Base-by-base conservation (phyloP, 768 basidiomycete species). In the Rhizopogon vinicolor region DNA sequence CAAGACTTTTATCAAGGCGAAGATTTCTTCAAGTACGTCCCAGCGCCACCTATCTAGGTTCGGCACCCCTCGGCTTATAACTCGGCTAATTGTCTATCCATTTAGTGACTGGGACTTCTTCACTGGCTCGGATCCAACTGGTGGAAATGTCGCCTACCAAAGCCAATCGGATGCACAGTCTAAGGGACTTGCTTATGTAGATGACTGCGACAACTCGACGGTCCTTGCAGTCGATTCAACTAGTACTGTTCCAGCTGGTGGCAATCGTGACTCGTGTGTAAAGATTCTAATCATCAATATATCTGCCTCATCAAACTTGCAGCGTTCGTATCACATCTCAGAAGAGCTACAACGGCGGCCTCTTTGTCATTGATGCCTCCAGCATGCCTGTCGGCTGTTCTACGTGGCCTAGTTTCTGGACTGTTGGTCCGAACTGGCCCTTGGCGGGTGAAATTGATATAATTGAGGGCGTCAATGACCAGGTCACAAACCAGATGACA, bases 311-410 rank as follows among this genome's bases (percentile, higher is more conserved):
- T 18, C 4, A 7, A 43, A 14, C 44, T 9, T 40, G 13, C 52
- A 88, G 87, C 28, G 79, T 91, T 39, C 85, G 89, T 49, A 87
- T 91, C 58, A 78, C 74, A 52, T 77, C 84, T 31, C 79, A 81
- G 63, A 84, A 86, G 64, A 72, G 66, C 22, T 91, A 83, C 64
- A 79, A 70, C 46, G 68, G 74, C n/a, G 89, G 89, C 4, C 73
- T 91, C 10, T 89, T 91, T 72, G 83, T 91, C 60, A 78, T 89
- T 16, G 89, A 91, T 62, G 80, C 89, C 53, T 77, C 65, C 50
- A 72, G 79, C 2, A 87, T 89, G 85, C 89, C 89, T 8, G 76
- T 81, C 51, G 89, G 89, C 0, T 89, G 86, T 63, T 75, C 79
- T 52, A 71, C 74, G 39, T 82, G 81, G 78, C 85, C 70, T 72